phyloP scores from a whole-genome alignment of 2,329 filamentous ascomycete species.

The Colletotrichum tofieldiae region DNA sequence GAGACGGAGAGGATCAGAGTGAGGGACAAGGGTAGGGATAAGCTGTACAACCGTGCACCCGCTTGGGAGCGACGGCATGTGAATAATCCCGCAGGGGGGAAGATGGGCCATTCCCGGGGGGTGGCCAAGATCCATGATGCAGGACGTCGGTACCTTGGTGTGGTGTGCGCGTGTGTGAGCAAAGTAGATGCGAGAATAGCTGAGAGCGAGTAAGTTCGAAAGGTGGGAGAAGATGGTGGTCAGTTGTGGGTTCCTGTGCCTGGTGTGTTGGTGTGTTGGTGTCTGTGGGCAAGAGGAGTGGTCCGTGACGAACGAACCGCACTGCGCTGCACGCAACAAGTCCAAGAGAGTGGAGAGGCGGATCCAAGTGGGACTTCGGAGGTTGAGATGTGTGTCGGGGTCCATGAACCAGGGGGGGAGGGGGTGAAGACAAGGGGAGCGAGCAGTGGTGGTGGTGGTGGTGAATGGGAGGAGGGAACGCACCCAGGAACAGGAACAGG shows the following conservation, averaged over 20 bases:
- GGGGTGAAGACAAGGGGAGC: neutral
- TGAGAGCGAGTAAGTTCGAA: slow-evolving; percentile 17
- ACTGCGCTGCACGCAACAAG: slow-evolving; percentile 21
- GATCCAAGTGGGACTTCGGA: slow-evolving; percentile 27
- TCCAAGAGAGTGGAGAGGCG: slow-evolving; percentile 31
- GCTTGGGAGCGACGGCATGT: slow-evolving; percentile 36
- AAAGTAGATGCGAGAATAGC: neutral
- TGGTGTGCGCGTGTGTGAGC: slow-evolving; percentile 11
- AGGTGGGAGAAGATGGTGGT: neutral
- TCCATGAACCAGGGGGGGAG: slow-evolving; percentile 11
- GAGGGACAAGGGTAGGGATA: slow-evolving; percentile 30
- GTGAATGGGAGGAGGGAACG: neutral
- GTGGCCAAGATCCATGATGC: slow-evolving; percentile 25
- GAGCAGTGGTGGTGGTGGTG: slow-evolving; percentile 7
- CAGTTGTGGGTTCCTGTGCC: slow-evolving; percentile 14
- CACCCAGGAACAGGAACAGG: slow-evolving; percentile 12
- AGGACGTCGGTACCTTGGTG: slow-evolving; percentile 11
- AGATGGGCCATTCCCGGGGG: slow-evolving; percentile 14
- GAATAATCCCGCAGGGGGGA: slow-evolving; percentile 42
- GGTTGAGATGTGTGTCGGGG: slow-evolving; percentile 35
- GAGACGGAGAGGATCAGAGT: slow-evolving; percentile 21
- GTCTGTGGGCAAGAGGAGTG: slow-evolving; percentile 21
- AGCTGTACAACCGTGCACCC: slow-evolving; percentile 43
- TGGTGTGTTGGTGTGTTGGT: slow-evolving; percentile 29
- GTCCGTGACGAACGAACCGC: slow-evolving; percentile 34